Conservation (phyloP, 352 stramenopile species). For the Peronosclerospora sorghi region DNA sequence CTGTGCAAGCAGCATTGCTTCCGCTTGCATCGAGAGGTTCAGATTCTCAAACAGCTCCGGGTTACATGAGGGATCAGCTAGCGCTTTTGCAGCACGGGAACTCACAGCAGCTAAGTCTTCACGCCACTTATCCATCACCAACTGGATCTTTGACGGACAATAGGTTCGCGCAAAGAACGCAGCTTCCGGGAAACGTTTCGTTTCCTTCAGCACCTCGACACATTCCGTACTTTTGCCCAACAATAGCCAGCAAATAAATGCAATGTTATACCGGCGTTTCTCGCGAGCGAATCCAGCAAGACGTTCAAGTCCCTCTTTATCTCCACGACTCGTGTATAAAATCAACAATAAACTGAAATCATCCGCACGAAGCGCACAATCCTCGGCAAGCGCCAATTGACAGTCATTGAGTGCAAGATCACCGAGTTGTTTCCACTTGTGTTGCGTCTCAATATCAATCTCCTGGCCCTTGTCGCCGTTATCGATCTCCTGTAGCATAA, state of each 20-base stretch:
- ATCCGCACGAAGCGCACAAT: slow-evolving; percentile 89
- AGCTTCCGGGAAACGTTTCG: slow-evolving; percentile 93
- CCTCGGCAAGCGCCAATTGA: slow-evolving; percentile 91
- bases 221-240: slow-evolving; percentile 93
- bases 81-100: slow-evolving; percentile 87
- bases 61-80: slow-evolving; percentile 89
- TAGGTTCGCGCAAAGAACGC: slow-evolving; percentile 98
- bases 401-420: slow-evolving; percentile 89
- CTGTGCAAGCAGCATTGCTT: slow-evolving; percentile 84
- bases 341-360: slow-evolving; percentile 96
- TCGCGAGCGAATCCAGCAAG: slow-evolving; percentile 84
- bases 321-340: slow-evolving; percentile 93
- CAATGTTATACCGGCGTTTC: slow-evolving; percentile 90
- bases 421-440: slow-evolving; percentile 96
- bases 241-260: slow-evolving; percentile 93
- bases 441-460: slow-evolving; percentile 92
- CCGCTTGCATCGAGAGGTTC: slow-evolving; percentile 89
- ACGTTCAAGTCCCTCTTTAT: slow-evolving; percentile 85
- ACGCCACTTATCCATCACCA: slow-evolving; percentile 96
- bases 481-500: slow-evolving; percentile 87
- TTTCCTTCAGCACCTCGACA: slow-evolving; percentile 91
- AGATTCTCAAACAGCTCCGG: slow-evolving; percentile 94
- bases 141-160: slow-evolving; percentile 89
- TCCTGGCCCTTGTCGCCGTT: slow-evolving; percentile 41
- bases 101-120: slow-evolving; percentile 83